Evolutionary conservation across 306 rosid species (phyloP).

Genomic region (Gastrolobium bilobum): DNA sequence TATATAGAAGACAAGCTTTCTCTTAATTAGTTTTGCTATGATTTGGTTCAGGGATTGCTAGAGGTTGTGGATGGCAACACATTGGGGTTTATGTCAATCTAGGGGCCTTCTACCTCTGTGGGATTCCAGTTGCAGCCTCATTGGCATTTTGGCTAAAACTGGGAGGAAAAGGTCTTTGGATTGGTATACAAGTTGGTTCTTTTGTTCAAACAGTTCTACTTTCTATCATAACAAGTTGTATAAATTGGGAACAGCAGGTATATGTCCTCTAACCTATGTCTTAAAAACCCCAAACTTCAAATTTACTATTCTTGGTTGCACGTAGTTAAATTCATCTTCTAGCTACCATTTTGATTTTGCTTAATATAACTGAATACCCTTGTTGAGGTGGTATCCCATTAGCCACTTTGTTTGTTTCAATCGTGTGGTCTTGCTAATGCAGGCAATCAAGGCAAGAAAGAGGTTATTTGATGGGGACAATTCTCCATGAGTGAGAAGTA

Average conservation of each 20-base stretch:
- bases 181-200: conserved; percentile 67
- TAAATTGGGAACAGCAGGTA: conserved; percentile 74
- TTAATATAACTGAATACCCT: background rate
- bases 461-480: conserved; percentile 34
- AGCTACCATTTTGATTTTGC: conserved; percentile 2
- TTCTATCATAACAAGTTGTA: conserved; percentile 51
- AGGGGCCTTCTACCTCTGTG: conserved; percentile 76
- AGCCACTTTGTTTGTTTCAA: background rate
- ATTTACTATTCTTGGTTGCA: conserved; percentile 18
- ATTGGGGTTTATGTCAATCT: conserved; percentile 73
- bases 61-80: conserved; percentile 88
- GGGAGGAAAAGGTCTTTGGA: conserved; percentile 73
- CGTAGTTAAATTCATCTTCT: background rate
- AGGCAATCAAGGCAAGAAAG: conserved; percentile 39
- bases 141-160: conserved; percentile 61
- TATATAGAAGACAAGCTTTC: background rate
- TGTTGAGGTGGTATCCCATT: background rate
- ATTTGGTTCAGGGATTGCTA: conserved; percentile 61
- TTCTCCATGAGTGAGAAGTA: background rate
- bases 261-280: conserved; percentile 30
- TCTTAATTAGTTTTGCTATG: background rate
- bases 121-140: conserved; percentile 66
- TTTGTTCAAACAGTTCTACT: conserved; percentile 58
- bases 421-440: conserved; percentile 17
- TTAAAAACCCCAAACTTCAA: background rate